phyloP scores from a whole-genome alignment of 228 moss, liverwort and hornwort species.

The Sphagnum fallax region DNA sequence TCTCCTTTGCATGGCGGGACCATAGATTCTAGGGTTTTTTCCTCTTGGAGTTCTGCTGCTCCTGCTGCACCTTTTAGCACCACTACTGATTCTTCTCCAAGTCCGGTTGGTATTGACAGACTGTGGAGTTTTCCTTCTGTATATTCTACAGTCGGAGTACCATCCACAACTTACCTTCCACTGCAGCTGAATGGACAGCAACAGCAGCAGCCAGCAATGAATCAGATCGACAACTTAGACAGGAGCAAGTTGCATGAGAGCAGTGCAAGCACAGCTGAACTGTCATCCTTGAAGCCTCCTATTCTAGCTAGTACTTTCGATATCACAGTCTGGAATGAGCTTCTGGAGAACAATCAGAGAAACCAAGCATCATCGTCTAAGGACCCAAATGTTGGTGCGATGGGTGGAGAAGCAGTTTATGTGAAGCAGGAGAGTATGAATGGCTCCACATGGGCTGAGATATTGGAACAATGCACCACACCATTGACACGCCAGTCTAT shows the following conservation, averaged over 20 bases:
- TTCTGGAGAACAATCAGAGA: conserved; percentile 26
- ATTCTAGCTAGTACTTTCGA: conserved; percentile 15
- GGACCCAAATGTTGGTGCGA: not conserved
- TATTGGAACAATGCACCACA: conserved; percentile 56
- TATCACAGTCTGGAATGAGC: conserved; percentile 30
- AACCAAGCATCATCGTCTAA: not conserved
- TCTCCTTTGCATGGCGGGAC: not conserved
- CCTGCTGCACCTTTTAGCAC: not conserved
- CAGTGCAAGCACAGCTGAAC: conserved; percentile 14
- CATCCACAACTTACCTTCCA: conserved; percentile 2
- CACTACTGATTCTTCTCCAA: not conserved
- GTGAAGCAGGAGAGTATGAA: conserved; percentile 44
- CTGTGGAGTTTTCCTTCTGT: conserved; percentile 30
- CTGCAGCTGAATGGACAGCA: conserved; percentile 16
- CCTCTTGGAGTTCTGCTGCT: not conserved
- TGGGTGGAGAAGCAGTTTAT: not conserved
- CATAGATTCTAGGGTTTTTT: not conserved
- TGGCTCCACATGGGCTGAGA: conserved; percentile 45
- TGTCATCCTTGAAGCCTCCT: conserved; percentile 7
- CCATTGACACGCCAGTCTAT: conserved; percentile 39
- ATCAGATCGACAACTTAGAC: too few relatives aligned
- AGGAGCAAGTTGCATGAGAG: conserved; percentile 5
- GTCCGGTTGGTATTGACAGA: conserved; percentile 16
- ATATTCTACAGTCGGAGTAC: conserved; percentile 19
- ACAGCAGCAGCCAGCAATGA: not conserved